Evolutionary conservation across 176 grass and related monocot species (phyloP).

Genomic region (Aegilops umbellulata): DNA sequence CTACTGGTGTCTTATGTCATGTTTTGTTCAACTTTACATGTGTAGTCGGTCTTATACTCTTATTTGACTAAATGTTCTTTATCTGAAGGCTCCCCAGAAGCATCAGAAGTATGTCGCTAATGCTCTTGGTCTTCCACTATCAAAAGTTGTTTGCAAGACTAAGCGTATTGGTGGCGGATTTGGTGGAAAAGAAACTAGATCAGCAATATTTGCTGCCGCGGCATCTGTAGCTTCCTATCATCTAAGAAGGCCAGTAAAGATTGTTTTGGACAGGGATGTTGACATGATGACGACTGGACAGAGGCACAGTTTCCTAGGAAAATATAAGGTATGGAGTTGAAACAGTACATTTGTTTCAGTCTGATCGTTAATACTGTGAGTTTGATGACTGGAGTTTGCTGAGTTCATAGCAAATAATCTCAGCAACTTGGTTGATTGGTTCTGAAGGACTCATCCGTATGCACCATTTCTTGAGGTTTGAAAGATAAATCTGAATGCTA

Average conservation of each 20-base stretch:
- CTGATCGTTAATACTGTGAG: not conserved
- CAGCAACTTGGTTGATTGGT: conserved; percentile 1
- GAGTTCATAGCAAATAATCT: conserved; percentile 8
- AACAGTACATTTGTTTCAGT: not conserved
- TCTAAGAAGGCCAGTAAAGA: conserved; percentile 76
- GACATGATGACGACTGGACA: conserved; percentile 93
- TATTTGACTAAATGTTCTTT: conserved; percentile 24
- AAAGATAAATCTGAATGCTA: conserved; percentile 11
- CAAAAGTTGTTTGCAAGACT: conserved; percentile 93
- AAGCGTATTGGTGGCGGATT: conserved; percentile 97
- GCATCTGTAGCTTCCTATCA: conserved; percentile 70
- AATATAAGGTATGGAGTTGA: conserved; percentile 70
- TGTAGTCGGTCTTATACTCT: not conserved
- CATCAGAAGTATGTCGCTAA: conserved; percentile 63
- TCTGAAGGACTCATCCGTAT: not conserved
- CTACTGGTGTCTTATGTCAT: not conserved
- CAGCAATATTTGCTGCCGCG: conserved; percentile 69
- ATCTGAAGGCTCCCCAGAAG: conserved; percentile 70
- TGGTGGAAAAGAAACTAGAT: conserved; percentile 97
- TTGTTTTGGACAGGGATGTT: conserved; percentile 84
- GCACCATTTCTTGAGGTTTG: not conserved
- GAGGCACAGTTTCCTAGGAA: conserved; percentile 90
- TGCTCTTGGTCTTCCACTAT: conserved; percentile 77
- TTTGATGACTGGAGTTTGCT: not conserved
- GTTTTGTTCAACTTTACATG: conserved; percentile 12